Conservation (phyloP, 352 stramenopile species). For the Globisporangium yorkense region DNA sequence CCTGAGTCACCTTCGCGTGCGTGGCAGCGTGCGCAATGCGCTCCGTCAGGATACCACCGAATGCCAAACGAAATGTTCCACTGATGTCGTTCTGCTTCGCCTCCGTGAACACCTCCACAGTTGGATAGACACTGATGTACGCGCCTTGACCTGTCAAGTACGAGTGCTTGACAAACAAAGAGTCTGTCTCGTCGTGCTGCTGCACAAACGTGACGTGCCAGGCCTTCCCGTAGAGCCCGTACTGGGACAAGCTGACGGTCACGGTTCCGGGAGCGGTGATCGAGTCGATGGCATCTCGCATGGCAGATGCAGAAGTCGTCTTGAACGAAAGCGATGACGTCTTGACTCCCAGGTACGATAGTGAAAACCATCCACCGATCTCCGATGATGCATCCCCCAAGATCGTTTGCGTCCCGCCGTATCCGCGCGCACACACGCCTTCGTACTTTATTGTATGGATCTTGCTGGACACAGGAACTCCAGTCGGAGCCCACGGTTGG, state of each 20-base stretch:
- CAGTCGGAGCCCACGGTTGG: conserved; percentile 23
- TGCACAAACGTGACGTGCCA: conserved; percentile 92
- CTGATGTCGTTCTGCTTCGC: conserved; percentile 51
- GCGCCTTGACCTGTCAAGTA: conserved; percentile 68
- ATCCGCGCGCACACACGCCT: conserved; percentile 43
- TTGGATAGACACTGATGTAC: conserved; percentile 63
- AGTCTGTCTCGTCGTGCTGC: conserved; percentile 48
- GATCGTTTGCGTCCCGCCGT: conserved; percentile 58
- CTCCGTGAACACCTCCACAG: conserved; percentile 53
- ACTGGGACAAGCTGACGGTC: conserved; percentile 69
- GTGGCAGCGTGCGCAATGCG: conserved; percentile 54
- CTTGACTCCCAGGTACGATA: conserved; percentile 83
- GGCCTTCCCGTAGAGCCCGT: conserved; percentile 59
- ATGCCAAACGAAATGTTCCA: conserved; percentile 51
- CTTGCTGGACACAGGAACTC: conserved; percentile 34
- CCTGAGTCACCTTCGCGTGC: conserved; percentile 62
- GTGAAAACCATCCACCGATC: conserved; percentile 87
- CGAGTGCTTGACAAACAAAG: conserved; percentile 71
- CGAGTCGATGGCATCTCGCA: conserved; percentile 85
- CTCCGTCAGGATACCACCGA: conserved; percentile 48
- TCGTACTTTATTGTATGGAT: conserved; percentile 70
- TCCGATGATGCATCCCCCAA: conserved; percentile 64
- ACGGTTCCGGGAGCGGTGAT: conserved; percentile 80
- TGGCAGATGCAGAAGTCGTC: conserved; percentile 71
- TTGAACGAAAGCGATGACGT: conserved; percentile 59